A percentile compares a stretch with the other conserved stretches of the same genome.
These are phyloP conservation scores for Malania oleifera DNA, from an alignment of 164 flowering plant species.

Conservation along the genomic window DNA sequence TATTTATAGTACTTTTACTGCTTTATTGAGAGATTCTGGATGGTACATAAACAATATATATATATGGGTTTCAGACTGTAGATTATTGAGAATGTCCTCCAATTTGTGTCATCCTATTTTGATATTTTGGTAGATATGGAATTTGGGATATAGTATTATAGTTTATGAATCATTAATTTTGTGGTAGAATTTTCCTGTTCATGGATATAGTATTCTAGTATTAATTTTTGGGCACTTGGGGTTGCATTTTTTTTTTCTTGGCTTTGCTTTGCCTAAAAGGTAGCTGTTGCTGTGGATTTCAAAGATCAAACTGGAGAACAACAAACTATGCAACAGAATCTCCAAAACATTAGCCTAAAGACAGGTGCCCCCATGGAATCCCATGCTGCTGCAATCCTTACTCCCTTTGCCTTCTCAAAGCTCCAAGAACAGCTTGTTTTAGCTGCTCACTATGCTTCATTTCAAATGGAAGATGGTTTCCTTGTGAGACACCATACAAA, in stretches of 20 bases:
- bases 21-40: too few species aligned
- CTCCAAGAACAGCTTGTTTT: constrained; percentile 90
- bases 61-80: too few species aligned
- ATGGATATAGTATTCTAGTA: too few species aligned
- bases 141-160: constrained; percentile 1
- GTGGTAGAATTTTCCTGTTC: background rate
- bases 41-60: too few species aligned
- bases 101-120: background rate
- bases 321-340: constrained; percentile 93
- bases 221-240: too few species aligned
- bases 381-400: constrained; percentile 80
- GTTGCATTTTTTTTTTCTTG: background rate
- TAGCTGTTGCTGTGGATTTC: constrained; percentile 80
- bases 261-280: constrained; percentile 35
- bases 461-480: constrained; percentile 65
- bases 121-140: too few species aligned
- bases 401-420: constrained; percentile 85
- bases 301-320: constrained; percentile 94
- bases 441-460: constrained; percentile 91
- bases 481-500: constrained; percentile 88
- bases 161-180: background rate
- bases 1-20: too few species aligned
- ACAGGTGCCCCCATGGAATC: constrained; percentile 98
- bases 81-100: too few species aligned
- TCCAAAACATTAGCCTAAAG: constrained; percentile 82